Percentiles rank a stretch among this genome's conserved stretches.
These are phyloP conservation scores for Alloascoidea hylecoeti DNA, from an alignment of 805 yeast genomes.

Conservation along the genomic window DNA sequence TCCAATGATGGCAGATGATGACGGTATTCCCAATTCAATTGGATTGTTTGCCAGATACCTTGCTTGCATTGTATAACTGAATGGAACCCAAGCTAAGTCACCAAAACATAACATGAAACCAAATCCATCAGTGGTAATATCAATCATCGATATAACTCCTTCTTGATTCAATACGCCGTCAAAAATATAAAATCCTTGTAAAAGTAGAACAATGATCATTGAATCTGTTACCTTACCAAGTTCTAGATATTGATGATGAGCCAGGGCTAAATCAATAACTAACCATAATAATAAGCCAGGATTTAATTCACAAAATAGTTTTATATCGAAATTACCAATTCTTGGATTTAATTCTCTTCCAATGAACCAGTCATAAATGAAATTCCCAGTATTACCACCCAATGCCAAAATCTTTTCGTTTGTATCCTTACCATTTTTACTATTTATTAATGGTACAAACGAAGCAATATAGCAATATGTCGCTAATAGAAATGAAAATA, in stretches of 20 bases:
- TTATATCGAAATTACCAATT: constrained; percentile 73
- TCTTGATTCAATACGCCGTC: constrained; percentile 90
- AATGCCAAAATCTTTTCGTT: constrained; percentile 62
- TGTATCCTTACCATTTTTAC: constrained; percentile 20
- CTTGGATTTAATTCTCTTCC: constrained; percentile 95
- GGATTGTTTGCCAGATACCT: constrained; percentile 63
- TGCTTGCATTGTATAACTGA: constrained; percentile 77
- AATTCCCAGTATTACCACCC: constrained; percentile 75
- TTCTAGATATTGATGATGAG: constrained; percentile 64
- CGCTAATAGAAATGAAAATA: constrained; percentile 53
- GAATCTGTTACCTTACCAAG: constrained; percentile 57
- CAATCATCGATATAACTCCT: constrained; percentile 89
- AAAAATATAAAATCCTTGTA: constrained; percentile 73
- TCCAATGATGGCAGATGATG: constrained; percentile 24
- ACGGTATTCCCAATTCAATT: constrained; percentile 32
- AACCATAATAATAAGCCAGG: constrained; percentile 91
- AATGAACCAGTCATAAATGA: constrained; percentile 86
- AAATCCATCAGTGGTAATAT: constrained; percentile 90
- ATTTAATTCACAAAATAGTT: constrained; percentile 82
- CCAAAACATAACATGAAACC: constrained; percentile 96
- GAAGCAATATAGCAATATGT: constrained; percentile 52
- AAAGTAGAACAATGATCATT: constrained; percentile 44
- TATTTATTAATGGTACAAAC: constrained; percentile 38
- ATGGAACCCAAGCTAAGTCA: constrained; percentile 85
- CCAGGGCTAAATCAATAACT: constrained; percentile 59